Conservation (phyloP, 179 eudicot genomes). For the Beta corolliflora region DNA sequence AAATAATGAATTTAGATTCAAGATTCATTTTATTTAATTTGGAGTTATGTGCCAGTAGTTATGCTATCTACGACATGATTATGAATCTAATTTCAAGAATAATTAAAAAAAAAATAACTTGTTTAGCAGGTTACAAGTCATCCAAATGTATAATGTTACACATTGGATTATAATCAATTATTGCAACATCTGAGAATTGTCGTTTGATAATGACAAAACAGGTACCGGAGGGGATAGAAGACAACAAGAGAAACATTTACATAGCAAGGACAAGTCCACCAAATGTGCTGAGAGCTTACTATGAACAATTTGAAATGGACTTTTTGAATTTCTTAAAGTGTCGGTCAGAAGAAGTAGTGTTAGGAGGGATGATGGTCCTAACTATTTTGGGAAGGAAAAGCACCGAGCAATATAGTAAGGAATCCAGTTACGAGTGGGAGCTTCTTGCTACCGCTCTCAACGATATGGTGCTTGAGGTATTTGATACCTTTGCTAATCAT, state of each 20-base stretch:
- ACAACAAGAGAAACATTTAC: slow-evolving; percentile 37
- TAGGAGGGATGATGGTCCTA: neutral
- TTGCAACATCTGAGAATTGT: neutral
- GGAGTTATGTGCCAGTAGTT: too few relatives aligned
- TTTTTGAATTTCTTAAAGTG: neutral
- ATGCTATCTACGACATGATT: too few relatives aligned
- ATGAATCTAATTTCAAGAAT: too few relatives aligned
- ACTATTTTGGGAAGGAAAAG: neutral
- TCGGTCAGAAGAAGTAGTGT: neutral
- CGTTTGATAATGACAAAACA: neutral
- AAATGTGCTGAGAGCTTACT: neutral
- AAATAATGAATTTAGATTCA: too few relatives aligned
- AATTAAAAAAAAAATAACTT: too few relatives aligned
- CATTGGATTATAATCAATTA: neutral
- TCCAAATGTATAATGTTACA: too few relatives aligned
- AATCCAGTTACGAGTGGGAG: neutral
- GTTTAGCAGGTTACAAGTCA: too few relatives aligned
- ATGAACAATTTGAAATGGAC: neutral
- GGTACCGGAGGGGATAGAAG: slow-evolving; percentile 36
- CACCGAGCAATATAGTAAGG: neutral
- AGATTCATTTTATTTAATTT: too few relatives aligned
- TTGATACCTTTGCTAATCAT: too few relatives aligned
- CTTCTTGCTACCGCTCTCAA: neutral
- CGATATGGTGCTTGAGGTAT: neutral
- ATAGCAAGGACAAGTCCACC: slow-evolving; percentile 36